Evolutionary conservation across 2,329 filamentous ascomycete genomes (phyloP).

Genomic region (Colletotrichum sp.): DNA sequence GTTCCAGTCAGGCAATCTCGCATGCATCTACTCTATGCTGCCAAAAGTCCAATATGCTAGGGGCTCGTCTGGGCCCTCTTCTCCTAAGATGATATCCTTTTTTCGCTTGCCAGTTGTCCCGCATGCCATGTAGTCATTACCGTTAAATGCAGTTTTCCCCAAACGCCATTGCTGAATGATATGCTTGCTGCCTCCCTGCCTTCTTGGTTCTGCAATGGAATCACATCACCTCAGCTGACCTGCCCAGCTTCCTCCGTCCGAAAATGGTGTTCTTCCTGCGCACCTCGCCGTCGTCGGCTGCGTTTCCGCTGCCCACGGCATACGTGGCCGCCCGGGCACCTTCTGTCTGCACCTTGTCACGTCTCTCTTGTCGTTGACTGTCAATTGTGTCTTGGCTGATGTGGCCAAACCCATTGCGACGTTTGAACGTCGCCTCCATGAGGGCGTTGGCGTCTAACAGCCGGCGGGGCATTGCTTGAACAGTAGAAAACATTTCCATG

Average conservation of each 20-base stretch:
- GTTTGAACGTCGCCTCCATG: constrained; percentile 82
- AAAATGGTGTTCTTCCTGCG: constrained; percentile 53
- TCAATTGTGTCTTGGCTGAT: constrained; percentile 85
- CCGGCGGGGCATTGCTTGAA: constrained; percentile 83
- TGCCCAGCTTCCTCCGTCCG: constrained; percentile 40
- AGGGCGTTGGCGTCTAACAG: constrained; percentile 83
- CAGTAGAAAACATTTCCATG: constrained; percentile 95
- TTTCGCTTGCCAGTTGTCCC: constrained; percentile 8
- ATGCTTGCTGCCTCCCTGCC: constrained; percentile 1
- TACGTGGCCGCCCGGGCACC: constrained; percentile 27
- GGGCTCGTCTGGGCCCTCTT: not conserved
- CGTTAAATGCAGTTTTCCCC: constrained; percentile 23
- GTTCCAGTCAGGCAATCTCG: not conserved
- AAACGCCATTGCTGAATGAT: constrained; percentile 21
- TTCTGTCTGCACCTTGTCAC: constrained; percentile 56
- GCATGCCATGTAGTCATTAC: constrained; percentile 23
- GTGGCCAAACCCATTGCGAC: constrained; percentile 80
- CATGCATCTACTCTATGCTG: not conserved
- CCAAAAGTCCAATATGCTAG: constrained; percentile 2
- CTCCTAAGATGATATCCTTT: constrained; percentile 4
- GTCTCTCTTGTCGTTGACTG: constrained; percentile 72
- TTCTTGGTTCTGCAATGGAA: not conserved
- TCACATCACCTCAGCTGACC: constrained; percentile 14
- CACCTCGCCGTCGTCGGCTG: constrained; percentile 37
- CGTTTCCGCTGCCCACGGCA: constrained; percentile 32